Evolutionary conservation across 495 filamentous ascomycete genomes (phyloP), one percentile per base, ranked within the genome.

Genomic region (Melanomma pulvis-pyrius): DNA sequence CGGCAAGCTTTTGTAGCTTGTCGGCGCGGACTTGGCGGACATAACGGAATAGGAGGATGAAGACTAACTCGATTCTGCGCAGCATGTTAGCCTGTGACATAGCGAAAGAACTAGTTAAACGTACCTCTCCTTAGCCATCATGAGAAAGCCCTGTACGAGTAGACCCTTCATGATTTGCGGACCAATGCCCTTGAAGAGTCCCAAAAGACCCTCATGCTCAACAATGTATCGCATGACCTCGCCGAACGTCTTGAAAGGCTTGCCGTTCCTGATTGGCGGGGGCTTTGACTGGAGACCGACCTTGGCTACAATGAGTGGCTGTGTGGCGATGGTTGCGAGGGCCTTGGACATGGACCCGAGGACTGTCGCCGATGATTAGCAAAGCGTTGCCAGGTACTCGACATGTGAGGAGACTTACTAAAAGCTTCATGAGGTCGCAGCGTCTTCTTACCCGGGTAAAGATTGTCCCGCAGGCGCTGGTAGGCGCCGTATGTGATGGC

Each of bases 111-210:
- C 32, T 19, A 28, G 34, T 29, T 3, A 21, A 30, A 76, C 86
- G 65, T 83, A 96, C 92, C 92, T 86, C 78, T 99, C 96, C 80
- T 99, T 99, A 3, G 91, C 96, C 94, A 98, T 99, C 94, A 99
- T 99, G 25, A 99, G 80, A 52, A 98, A 80, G 57, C 94, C 94
- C 73, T 99, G 94, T 5, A 99, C 94, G 49, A 98, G 71, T 48
- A 99, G 79, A 19, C 96, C 94, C 78, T 99, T 99, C 50, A 90
- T 72, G 53, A 99, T 88, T 75, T 99, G 94, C 0, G 94, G 94
- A 0, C 87, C 93, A 74, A 99, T 96, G 24, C 94, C 94, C 80
- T 98, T 99, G 82, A 97, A 98, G 15, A 98, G 83, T 21, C 90
- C 89, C 21, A 88, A 69, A 2, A 82, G 68, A 9, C 94, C 94